Evolutionary conservation across 2,329 filamentous ascomycete genomes (phyloP).

Genomic region (Aureobasidium mangrovei): DNA sequence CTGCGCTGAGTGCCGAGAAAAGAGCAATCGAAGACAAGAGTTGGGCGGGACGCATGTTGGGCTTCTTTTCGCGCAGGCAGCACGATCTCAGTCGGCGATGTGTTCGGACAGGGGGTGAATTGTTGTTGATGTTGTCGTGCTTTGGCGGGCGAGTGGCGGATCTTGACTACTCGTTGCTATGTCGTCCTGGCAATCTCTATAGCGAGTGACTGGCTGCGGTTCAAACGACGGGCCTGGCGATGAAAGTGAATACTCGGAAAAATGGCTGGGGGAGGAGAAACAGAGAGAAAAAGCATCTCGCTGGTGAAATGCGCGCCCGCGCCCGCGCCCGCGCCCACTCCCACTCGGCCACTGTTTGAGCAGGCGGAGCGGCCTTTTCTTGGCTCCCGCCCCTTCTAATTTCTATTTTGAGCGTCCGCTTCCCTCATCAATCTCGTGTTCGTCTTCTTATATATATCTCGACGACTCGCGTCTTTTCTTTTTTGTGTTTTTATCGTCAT

Average conservation of each 20-base stretch:
- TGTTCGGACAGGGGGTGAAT: neutral
- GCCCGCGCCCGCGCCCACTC: neutral
- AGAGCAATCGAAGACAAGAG: constrained; percentile 24
- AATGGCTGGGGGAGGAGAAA: neutral
- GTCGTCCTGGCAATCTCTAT: neutral
- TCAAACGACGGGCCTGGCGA: neutral
- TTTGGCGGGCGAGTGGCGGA: neutral
- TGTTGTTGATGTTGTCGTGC: constrained; percentile 5
- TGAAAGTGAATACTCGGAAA: neutral
- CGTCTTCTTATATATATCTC: no score
- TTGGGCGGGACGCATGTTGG: constrained; percentile 27
- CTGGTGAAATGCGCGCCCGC: neutral
- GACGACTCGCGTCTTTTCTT: no score
- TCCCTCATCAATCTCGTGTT: neutral
- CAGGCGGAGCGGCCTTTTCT: constrained; percentile 2
- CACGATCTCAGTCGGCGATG: neutral
- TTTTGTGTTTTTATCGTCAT: no score
- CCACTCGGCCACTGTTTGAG: constrained; percentile 1
- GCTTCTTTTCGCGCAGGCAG: neutral
- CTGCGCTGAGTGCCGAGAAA: constrained; percentile 24
- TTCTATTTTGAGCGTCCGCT: constrained; percentile 2
- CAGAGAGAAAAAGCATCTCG: neutral
- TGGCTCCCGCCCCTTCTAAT: constrained; percentile 5
- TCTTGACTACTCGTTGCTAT: neutral
- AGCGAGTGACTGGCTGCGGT: neutral